A percentile compares a stretch with the other conserved stretches of the same genome.
Conservation (phyloP, 495 filamentous ascomycete species). For the Aspergillus cristatus region DNA sequence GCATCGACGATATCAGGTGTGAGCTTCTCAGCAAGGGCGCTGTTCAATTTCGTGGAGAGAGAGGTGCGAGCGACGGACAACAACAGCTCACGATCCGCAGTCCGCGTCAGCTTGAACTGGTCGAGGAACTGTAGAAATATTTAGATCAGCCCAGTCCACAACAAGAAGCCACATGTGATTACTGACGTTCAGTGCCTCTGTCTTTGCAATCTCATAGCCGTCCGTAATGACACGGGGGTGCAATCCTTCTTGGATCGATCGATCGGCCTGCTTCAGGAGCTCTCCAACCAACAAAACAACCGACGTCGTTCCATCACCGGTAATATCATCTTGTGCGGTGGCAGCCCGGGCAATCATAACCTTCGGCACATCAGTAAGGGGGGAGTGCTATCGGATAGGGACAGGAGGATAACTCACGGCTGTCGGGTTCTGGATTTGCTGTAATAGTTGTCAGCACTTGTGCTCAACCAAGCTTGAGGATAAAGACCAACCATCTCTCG, state of each 20-base stretch:
- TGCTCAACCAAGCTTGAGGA: neutral
- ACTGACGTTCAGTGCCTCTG: slow-evolving; percentile 71
- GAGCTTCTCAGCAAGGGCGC: slow-evolving; percentile 77
- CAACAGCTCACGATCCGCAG: slow-evolving; percentile 89
- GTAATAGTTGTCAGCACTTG: slow-evolving; percentile 26
- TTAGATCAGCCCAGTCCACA: slow-evolving; percentile 4
- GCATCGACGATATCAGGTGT: slow-evolving; percentile 93
- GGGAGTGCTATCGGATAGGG: slow-evolving; percentile 5
- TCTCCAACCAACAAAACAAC: slow-evolving; percentile 94
- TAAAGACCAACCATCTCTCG: slow-evolving; percentile 76
- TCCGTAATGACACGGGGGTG: slow-evolving; percentile 96
- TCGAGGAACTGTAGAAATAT: slow-evolving; percentile 68
- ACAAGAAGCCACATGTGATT: neutral
- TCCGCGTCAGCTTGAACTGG: slow-evolving; percentile 74
- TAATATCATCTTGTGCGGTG: slow-evolving; percentile 97
- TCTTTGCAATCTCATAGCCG: slow-evolving; percentile 95
- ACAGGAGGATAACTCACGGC: slow-evolving; percentile 47
- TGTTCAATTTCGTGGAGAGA: slow-evolving; percentile 87
- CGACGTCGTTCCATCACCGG: slow-evolving; percentile 94
- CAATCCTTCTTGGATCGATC: slow-evolving; percentile 87
- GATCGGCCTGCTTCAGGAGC: slow-evolving; percentile 92
- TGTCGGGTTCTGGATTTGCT: slow-evolving; percentile 79
- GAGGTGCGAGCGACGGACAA: slow-evolving; percentile 91
- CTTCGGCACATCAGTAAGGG: slow-evolving; percentile 28
- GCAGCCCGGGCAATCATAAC: slow-evolving; percentile 98